Conservation (phyloP, 2,329 filamentous ascomycete species). For the Metarhizium brunneum region DNA sequence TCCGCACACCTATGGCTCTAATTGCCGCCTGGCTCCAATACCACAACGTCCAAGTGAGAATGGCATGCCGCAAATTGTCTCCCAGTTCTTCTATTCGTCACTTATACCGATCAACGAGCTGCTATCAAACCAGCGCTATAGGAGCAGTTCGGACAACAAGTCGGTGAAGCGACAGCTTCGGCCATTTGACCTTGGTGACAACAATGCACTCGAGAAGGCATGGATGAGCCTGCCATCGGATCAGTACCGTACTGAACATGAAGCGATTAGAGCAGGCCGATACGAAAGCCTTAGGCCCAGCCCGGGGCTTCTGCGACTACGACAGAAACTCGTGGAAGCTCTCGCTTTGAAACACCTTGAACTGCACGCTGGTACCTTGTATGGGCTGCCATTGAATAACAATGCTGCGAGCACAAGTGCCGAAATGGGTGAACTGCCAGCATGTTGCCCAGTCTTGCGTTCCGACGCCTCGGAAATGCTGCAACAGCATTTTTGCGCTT, state of each 20-base stretch:
- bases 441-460: conserved; percentile 40
- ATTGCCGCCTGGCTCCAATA: conserved; percentile 46
- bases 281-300: neutral
- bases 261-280: conserved; percentile 15
- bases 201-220: conserved; percentile 66
- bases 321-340: conserved; percentile 10
- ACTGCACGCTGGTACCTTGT: neutral
- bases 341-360: conserved; percentile 1
- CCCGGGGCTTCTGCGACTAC: conserved; percentile 22
- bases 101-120: conserved; percentile 79
- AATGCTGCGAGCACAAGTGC: neutral
- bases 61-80: conserved; percentile 48
- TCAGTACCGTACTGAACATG: conserved; percentile 38
- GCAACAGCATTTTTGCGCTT: conserved; percentile 38
- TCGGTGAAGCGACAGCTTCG: conserved; percentile 53
- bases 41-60: conserved; percentile 29
- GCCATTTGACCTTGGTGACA: conserved; percentile 73
- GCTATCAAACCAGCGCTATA: conserved; percentile 54
- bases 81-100: conserved; percentile 82
- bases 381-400: neutral
- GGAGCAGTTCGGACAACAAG: conserved; percentile 39
- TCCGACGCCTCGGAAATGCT: conserved; percentile 39
- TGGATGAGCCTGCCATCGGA: conserved; percentile 56
- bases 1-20: conserved; percentile 49
- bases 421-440: conserved; percentile 23